Evolutionary conservation across 148 eudicot genomes (phyloP), one percentile per base, ranked within the genome.

Genomic region (Rhododendron ferrugineum): DNA sequence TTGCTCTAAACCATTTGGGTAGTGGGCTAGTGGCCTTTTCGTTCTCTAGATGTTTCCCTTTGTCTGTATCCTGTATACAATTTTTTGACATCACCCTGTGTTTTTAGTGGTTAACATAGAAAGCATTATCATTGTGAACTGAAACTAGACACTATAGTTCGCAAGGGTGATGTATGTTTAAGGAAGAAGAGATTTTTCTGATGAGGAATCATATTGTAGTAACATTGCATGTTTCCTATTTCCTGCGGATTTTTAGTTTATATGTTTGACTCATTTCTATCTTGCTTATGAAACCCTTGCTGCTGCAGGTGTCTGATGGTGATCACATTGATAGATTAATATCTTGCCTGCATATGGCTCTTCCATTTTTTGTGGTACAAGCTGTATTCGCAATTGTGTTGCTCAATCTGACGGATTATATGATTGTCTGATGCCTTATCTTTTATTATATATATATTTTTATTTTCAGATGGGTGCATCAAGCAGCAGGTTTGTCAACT

Each of bases 381-480:
- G 44, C 36, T 75, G 10, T 82, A 72, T 34, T 68, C 8, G 30
- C 54, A 77, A 30, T 60, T 14, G 13, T 46, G 11, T 42, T 80
- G 11, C 32, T 58, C 7, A 32, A 66, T 54, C 16, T 54, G 74
- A 52, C 34, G 9, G 47, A 14, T 37, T 46, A 64, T 80, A 73
- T 54, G 44, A 44, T 84, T 73, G 26, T 74, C 2, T 47, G 86
- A 52, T 50, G 32, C 84, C 76, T 81, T 28, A 50, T 30, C 3
- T 37, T 79, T 85, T 40, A 32, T 28, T 72, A n/a, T 46, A 1
- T 46, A 9, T 46, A 7, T 60, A 0, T 58, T 32, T 86, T 73
- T 47, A 58, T 84, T 85, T 74, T n/a, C 92, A 97, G 99, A 92
- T 92, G 88, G 99, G 99, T 82, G 98, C 96, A 70, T 94, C 99